Evolutionary conservation across 257 asterid genomes (phyloP), one percentile per base, ranked within the genome.

Genomic region (Linaria vulgaris): DNA sequence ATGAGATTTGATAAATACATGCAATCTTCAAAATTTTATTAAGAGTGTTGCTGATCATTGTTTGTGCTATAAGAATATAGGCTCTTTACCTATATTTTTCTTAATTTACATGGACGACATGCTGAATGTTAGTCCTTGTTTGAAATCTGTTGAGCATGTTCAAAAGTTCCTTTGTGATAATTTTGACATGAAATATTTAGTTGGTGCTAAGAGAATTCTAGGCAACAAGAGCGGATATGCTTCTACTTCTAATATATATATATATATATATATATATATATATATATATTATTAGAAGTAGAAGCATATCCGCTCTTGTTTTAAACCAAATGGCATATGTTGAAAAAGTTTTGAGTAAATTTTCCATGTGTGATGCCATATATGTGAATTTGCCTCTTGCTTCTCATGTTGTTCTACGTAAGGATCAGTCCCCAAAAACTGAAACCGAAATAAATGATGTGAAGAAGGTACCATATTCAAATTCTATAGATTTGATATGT

Each of bases 111-210:
- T n/a, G n/a, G n/a, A n/a, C n/a, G n/a, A n/a, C n/a, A n/a, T n/a
- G n/a, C n/a, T n/a, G n/a, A n/a, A n/a, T n/a, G n/a, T n/a, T n/a
- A n/a, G n/a, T n/a, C n/a, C n/a, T n/a, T n/a, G n/a, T n/a, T n/a
- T n/a, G n/a, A n/a, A n/a, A n/a, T n/a, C n/a, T n/a, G n/a, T n/a
- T n/a, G n/a, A n/a, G n/a, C n/a, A n/a, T 12, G 7, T 2, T 10
- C 12, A 55, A 16, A 22, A 13, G 16, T 14, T 10, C 17, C 20
- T 55, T 13, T 14, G 17, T 1, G 17, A 25, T 23, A 41, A 55
- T 6, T 55, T 55, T 55, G 60, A 54, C 7, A 54, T 51, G 57
- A 55, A 55, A 7, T 19, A 55, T 27, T 55, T 55, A 16, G 21
- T 9, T 10, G 41, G 7, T 23, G 43, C 60, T 0, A 55, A 16